Evolutionary conservation across 2,329 filamentous ascomycete species (phyloP), one percentile per base, ranked within the genome.

Genomic region (Metarhizium guizhouense): DNA sequence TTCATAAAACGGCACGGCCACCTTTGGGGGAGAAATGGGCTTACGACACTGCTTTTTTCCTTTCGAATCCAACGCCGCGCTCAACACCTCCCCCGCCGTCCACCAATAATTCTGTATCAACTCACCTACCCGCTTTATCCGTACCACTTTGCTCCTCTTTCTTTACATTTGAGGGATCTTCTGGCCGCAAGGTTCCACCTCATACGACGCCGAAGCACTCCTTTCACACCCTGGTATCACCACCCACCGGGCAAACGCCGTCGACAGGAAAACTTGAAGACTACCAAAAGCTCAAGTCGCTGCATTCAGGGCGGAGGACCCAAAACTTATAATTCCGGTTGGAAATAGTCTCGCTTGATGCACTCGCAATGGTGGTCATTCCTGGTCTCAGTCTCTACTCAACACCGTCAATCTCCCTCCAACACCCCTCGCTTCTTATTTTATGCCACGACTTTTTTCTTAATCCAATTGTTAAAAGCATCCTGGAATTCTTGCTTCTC

Each of bases 371-470:
- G 36, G 45, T n/a, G 11, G 32, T 20, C 14, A 11, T 14, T 54
- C 48, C 43, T 56, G 49, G 34, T 56, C 47, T 62, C 62, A 63
- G 62, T 64, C 63, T 61, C 64, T 63, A 62, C 64, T 62, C 59
- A 59, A 57, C 61, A 60, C 56, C 61, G 58, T 63, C 62, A 61
- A 60, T 54, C 60, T 59, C 54, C 57, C 60, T 59, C 56, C 49
- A 55, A 45, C 50, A 40, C 43, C 52, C 25, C 30, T 54, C 40
- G 30, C 51, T 56, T 54, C 47, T 47, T 42, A 20, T 30, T 25
- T 30, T 29, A 48, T 48, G 45, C 25, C 45, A 54, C 30, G 47
- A 51, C 55, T 59, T 58, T 55, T 58, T 32, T 47, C 53, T 20
- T 50, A 36, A 45, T 20, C 45, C 14, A 18, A 50, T 20, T 45